Conservation (phyloP, 106 monocot species). For the Gastrodia elata region DNA sequence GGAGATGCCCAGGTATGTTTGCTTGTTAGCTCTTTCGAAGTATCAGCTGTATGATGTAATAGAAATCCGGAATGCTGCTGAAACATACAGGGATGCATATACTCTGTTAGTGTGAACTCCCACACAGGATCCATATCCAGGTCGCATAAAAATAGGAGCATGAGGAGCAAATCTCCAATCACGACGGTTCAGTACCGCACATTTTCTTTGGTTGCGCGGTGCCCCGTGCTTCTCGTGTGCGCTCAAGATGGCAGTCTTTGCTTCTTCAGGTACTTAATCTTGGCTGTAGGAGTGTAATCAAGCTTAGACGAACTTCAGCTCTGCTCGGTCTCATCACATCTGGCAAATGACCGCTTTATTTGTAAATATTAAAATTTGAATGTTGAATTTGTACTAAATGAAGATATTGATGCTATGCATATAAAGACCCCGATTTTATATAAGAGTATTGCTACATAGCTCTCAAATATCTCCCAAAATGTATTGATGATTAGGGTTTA, state of each 20-base stretch:
- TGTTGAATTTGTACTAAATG: not conserved
- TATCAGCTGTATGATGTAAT: slow-evolving; percentile 7
- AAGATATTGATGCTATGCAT: not conserved
- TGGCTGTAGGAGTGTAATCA: too few relatives aligned
- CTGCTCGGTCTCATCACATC: too few relatives aligned
- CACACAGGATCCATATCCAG: slow-evolving; percentile 88
- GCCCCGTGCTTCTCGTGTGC: slow-evolving; percentile 87
- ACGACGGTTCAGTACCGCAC: slow-evolving; percentile 89
- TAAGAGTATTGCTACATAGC: too few relatives aligned
- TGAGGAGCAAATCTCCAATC: slow-evolving; percentile 53
- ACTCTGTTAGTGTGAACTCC: slow-evolving; percentile 69
- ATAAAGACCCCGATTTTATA: not conserved
- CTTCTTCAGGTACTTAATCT: slow-evolving; percentile 66
- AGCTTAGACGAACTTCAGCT: too few relatives aligned
- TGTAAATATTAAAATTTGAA: too few relatives aligned
- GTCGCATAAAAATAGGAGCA: slow-evolving; percentile 69
- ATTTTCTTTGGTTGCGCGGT: slow-evolving; percentile 68
- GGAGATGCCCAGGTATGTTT: slow-evolving; percentile 76
- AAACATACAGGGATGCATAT: slow-evolving; percentile 68
- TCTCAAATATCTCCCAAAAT: too few relatives aligned
- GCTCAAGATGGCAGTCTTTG: slow-evolving; percentile 82
- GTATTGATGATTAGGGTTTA: too few relatives aligned
- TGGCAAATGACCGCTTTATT: too few relatives aligned
- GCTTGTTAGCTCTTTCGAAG: slow-evolving; percentile 3
- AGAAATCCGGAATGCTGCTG: slow-evolving; percentile 19